Base-by-base conservation (phyloP, 305 asterid species). In the Stenogyne calaminthoides region DNA sequence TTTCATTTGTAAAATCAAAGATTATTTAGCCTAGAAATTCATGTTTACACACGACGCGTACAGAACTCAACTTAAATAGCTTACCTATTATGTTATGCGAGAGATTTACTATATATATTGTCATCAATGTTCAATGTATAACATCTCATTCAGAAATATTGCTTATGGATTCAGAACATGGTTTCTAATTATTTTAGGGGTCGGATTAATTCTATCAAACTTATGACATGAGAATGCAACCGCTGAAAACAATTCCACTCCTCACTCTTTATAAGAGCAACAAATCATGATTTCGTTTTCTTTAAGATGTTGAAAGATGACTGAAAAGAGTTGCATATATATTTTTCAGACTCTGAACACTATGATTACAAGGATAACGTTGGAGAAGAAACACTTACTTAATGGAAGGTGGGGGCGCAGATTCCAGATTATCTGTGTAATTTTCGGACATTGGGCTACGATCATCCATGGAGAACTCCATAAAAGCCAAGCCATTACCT, bases 371-470 rank as follows among this genome's bases (percentile, higher is more conserved):
- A 32, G 36, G 36, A 32, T 32, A 32, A 32, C 6, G 36, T 32
- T 5, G 42, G 57, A 66, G n/a, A 64, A 46, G 62, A 49, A 39
- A 54, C 12, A 55, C 77, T 44, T 82, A 92, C 98, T 90, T 88
- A 75, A 86, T 87, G 62, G 87, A 85, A 63, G 97, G 97, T 8
- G 91, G 90, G 2, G 92, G 86, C 12, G 72, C 77, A 19, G 91
- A 72, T 34, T 94, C 98, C 11, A 94, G 88, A 78, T 89, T 91
- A 64, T 90, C 97, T 0, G 92, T 77, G 84, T 89, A 94, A 73
- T 87, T 80, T 79, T 94, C 98, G 3, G 96, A 91, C 97, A 94
- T 88, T 51, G 97, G 96, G 85, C 97, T 91, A 8, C 91, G 98
- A 59, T 91, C 97, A 66, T 94, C 98, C 80, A 94, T 71, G 64